Conservation (phyloP, 2,329 filamentous ascomycete species). For the Ceratocystis huliohia region DNA sequence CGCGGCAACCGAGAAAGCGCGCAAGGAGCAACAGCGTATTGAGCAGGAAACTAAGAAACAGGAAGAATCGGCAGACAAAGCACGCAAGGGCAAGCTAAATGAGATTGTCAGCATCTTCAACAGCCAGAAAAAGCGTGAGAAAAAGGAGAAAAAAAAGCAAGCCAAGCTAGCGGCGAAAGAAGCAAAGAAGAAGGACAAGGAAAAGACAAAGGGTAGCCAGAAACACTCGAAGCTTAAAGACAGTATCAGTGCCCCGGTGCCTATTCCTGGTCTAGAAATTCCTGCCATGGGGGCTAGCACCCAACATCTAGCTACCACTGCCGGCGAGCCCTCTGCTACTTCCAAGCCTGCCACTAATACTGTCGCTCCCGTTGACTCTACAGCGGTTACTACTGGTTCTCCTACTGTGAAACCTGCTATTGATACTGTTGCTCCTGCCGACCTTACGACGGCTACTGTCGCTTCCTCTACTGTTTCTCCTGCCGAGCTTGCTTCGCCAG, state of each 20-base stretch:
- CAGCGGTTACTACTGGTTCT: background rate
- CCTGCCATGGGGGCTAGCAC: background rate
- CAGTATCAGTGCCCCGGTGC: background rate
- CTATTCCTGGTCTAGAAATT: background rate
- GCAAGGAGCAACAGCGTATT: constrained; percentile 58
- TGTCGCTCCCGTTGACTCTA: background rate
- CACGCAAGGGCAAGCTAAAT: constrained; percentile 46
- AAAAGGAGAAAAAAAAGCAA: constrained; percentile 44
- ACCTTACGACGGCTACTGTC: background rate
- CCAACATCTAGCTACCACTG: background rate
- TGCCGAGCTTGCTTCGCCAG: background rate
- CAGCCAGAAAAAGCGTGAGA: constrained; percentile 49
- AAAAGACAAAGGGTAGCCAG: constrained; percentile 18
- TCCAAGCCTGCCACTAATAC: background rate
- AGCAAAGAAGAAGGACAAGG: constrained; percentile 25
- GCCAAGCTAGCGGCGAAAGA: constrained; percentile 37
- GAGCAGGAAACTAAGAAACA: constrained; percentile 67
- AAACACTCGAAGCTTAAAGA: constrained; percentile 23
- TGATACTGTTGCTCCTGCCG: background rate
- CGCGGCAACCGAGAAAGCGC: constrained; percentile 31
- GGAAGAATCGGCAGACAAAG: constrained; percentile 66
- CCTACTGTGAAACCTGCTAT: background rate
- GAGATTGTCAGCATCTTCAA: constrained; percentile 51
- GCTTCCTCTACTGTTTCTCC: background rate
- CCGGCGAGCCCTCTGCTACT: background rate